Evolutionary conservation across 345 rosid species (phyloP), one percentile per base, ranked within the genome.

Genomic region (Moricandia arvensis): DNA sequence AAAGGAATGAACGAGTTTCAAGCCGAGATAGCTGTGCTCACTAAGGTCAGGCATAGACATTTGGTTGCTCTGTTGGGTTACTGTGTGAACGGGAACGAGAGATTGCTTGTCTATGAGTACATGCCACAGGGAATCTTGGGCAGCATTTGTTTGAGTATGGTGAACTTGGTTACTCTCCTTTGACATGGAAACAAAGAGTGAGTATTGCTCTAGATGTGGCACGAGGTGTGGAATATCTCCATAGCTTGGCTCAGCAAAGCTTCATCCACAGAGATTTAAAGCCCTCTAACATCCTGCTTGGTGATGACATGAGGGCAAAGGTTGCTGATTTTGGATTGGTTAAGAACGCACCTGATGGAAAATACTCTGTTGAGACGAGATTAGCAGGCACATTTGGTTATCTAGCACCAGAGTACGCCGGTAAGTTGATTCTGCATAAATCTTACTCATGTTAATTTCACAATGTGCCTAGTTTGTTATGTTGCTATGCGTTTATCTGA

Each of bases 371-470:
- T 35, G 96, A 89, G 79, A 93, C 98, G 17, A 83, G 88, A 67
- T 82, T 93, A 83, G 98, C 98, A 6, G 98, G 98, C 68, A 93
- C 97, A 8, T 93, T 93, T 55, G 98, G 98, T 55, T 93, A 93
- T 82, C 90, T 93, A 66, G 98, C 98, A 5, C 98, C 98, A 10
- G 98, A 93, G 74, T 93, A 93, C 73, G 98, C 98, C 41, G 92
- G 98, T 91, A 80, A 61, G 90, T 69, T 54, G 12, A 66, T 59
- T 43, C 7, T 68, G 61, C 68, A 10, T n/a, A 63, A 18, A 8
- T 15, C 55, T 16, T 15, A 49, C 4, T 59, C 54, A 7, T 47
- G 59, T 79, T 54, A 54, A 9, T 31, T 35, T 45, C 43, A 45
- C 53, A 1, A 45, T 45, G 53, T n/a, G 17, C 1, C 53, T 45